Evolutionary conservation across 1,284 basidiomycete genomes (phyloP).

Genomic region (Pseudozyma pruni): DNA sequence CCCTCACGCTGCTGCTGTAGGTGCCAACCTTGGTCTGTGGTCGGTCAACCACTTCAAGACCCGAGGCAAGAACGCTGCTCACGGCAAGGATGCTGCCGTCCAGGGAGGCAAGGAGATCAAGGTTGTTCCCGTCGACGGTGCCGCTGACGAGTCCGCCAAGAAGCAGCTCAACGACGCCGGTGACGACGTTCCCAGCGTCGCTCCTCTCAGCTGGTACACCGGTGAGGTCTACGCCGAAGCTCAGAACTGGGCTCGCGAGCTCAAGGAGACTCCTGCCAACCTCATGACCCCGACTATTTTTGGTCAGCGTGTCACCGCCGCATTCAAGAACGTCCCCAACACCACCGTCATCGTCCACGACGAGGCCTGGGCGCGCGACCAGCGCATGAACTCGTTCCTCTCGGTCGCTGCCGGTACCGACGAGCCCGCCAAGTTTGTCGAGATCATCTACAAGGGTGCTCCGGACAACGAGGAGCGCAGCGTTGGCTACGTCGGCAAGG

Average conservation of each 20-base stretch:
- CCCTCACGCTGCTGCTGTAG: conserved; percentile 63
- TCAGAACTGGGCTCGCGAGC: conserved; percentile 86
- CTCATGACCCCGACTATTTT: conserved; percentile 73
- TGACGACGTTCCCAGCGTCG: conserved; percentile 54
- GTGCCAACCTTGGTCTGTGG: conserved; percentile 63
- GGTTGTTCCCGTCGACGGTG: conserved; percentile 50
- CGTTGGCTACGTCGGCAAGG: conserved; percentile 85
- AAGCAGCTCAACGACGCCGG: conserved; percentile 58
- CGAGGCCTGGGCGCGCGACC: conserved; percentile 84
- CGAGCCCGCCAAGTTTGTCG: conserved; percentile 86
- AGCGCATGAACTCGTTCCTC: conserved; percentile 88
- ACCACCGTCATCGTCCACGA: conserved; percentile 80
- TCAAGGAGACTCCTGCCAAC: conserved; percentile 86
- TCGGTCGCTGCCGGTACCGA: conserved; percentile 84
- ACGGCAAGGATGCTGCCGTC: conserved; percentile 45
- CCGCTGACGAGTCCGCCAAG: conserved; percentile 49
- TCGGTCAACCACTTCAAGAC: conserved; percentile 66
- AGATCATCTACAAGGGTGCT: conserved; percentile 86
- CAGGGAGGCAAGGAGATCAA: conserved; percentile 63
- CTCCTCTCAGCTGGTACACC: conserved; percentile 63
- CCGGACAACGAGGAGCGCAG: conserved; percentile 73
- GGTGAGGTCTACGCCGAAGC: conserved; percentile 76
- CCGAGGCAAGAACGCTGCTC: conserved; percentile 54
- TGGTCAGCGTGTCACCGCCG: conserved; percentile 76
- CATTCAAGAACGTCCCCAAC: conserved; percentile 77